Conservation (phyloP, 805 yeast species). For the Ogataea siamensis region DNA sequence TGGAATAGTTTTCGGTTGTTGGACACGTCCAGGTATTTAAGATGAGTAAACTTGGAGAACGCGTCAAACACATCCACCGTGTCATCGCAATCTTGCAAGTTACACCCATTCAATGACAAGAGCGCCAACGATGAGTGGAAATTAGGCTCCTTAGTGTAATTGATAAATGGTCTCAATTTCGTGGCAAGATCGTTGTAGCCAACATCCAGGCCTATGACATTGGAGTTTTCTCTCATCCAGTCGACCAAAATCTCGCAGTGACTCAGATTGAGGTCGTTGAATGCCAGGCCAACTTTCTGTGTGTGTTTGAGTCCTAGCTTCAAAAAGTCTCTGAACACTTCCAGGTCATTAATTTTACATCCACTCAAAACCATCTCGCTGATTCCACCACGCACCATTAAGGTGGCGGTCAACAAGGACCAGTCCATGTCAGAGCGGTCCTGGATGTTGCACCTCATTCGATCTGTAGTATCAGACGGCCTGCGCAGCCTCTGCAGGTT, state of each 20-base stretch:
- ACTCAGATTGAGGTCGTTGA: conserved; percentile 58
- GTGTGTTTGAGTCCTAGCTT: conserved; percentile 58
- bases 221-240: conserved; percentile 51
- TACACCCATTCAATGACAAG: conserved; percentile 65
- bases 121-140: conserved; percentile 37
- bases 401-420: conserved; percentile 68
- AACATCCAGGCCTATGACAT: conserved; percentile 70
- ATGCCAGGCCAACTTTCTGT: conserved; percentile 70
- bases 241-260: conserved; percentile 55
- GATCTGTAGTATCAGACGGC: conserved; percentile 27
- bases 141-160: conserved; percentile 24
- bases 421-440: conserved; percentile 81
- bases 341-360: conserved; percentile 56
- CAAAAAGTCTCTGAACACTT: conserved; percentile 53
- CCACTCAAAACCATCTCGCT: conserved; percentile 82
- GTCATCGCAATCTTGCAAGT: conserved; percentile 51
- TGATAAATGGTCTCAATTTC: conserved; percentile 38
- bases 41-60: conserved; percentile 51
- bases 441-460: conserved; percentile 47
- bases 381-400: conserved; percentile 68
- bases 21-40: conserved; percentile 75
- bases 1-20: conserved; percentile 69
- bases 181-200: conserved; percentile 72
- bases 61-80: conserved; percentile 47
- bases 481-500: conserved; percentile 40